Evolutionary conservation across 192 early-diverging fungal genomes (phyloP).

Genomic region (Coemansia erecta): DNA sequence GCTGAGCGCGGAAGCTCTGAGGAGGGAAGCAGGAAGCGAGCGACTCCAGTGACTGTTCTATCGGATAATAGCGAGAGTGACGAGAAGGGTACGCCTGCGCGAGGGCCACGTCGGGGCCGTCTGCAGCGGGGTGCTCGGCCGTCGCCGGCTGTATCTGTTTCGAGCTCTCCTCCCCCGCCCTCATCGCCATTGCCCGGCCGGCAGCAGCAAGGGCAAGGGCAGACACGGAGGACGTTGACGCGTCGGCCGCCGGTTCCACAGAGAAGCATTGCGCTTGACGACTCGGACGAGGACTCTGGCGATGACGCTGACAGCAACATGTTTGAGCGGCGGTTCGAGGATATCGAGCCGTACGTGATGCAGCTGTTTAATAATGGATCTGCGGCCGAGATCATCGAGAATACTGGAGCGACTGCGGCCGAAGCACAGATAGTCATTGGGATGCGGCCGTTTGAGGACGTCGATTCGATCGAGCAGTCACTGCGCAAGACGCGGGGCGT

Average conservation of each 20-base stretch:
- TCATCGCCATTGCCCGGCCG: neutral
- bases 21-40: conserved; percentile 5
- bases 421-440: conserved; percentile 44
- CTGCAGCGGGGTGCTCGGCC: conserved; percentile 35
- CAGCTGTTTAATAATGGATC: conserved; percentile 35
- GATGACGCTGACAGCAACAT: conserved; percentile 2
- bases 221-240: conserved; percentile 8
- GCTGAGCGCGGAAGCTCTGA: conserved; percentile 19
- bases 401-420: conserved; percentile 28
- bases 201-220: neutral
- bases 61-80: conserved; percentile 15
- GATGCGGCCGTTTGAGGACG: conserved; percentile 59
- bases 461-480: conserved; percentile 52
- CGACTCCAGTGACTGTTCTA: conserved; percentile 13
- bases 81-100: neutral
- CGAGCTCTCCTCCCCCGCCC: conserved; percentile 10
- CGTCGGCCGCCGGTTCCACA: conserved; percentile 3
- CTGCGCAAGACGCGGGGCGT: conserved; percentile 58
- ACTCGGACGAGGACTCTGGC: conserved; percentile 24
- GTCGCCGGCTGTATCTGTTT: neutral
- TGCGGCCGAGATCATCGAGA: conserved; percentile 30
- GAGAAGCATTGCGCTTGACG: neutral
- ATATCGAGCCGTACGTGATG: conserved; percentile 40
- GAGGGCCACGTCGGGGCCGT: conserved; percentile 14
- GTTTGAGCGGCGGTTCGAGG: conserved; percentile 23